Evolutionary conservation across 257 asterid species (phyloP), one percentile per base, ranked within the genome.

Genomic region (Rhazya stricta): DNA sequence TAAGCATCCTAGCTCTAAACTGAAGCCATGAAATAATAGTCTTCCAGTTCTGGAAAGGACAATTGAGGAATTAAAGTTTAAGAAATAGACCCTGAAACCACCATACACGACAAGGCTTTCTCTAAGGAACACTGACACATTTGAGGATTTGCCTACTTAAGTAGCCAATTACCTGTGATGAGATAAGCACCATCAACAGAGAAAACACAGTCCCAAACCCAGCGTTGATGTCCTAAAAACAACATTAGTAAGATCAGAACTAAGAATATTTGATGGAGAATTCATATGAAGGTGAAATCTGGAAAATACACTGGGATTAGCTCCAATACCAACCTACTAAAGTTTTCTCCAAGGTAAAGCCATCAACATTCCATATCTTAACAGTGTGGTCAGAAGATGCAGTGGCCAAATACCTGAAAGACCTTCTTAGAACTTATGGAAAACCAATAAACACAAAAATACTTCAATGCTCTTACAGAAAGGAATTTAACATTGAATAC

Each of bases 121-220:
- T 13, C 6, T 43, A 19, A 45, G 27, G 58, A 23, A 16, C 42
- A 19, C 45, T 32, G 45, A 74, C 30, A 29, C 45, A 48, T 27
- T 16, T 45, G 34, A 16, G 69, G 41, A 75, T 66, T n/a, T 36
- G 36, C 56, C 61, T 69, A 42, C 39, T 34, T 58, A 48, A 69
- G 41, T 30, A 45, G 25, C 42, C 39, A 18, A 63, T 68, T 89
- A 94, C 98, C 97, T 82, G 97, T 89, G 85, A 94, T 90, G 68
- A 91, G 89, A 83, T 85, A 94, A 76, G 97, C 96, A 78, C 98
- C 99, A 73, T 92, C 99, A 1, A 90, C 97, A 16, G 98, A 94
- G 88, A 92, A 94, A 70, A 94, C 97, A 74, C 99, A 94, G 85
- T 90, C 99, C 97, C 99, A 90, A 42, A 92, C 98, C 97, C 99